phyloP scores from a whole-genome alignment of 805 yeast species.

The Myxozyma mucilagina region DNA sequence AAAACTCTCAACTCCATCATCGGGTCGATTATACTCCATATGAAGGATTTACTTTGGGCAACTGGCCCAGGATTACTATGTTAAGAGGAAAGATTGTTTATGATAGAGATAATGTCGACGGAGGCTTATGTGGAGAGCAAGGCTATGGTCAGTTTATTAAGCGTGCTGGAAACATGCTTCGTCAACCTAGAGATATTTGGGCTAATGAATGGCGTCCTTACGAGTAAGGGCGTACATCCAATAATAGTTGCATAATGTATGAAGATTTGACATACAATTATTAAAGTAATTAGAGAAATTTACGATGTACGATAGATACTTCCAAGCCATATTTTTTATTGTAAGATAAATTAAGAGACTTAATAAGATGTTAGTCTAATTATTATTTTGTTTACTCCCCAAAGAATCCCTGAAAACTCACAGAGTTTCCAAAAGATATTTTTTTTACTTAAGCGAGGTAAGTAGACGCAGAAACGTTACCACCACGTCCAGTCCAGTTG shows the following conservation, averaged over 20 bases:
- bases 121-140: conserved; percentile 28
- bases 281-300: too few species aligned
- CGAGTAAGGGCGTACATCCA: neutral
- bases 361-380: too few species aligned
- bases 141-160: conserved; percentile 30
- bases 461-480: conserved; percentile 93
- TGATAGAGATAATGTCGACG: conserved; percentile 22
- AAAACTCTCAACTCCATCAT: conserved; percentile 34
- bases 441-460: conserved; percentile 68
- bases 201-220: conserved; percentile 28
- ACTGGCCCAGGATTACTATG: conserved; percentile 53
- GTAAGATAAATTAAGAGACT: too few species aligned
- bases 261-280: neutral
- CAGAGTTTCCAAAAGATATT: neutral
- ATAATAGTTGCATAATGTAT: neutral
- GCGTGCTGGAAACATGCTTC: conserved; percentile 25
- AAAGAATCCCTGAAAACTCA: neutral
- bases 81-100: conserved; percentile 36
- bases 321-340: too few species aligned
- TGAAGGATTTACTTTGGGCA: conserved; percentile 45
- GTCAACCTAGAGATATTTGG: conserved; percentile 22
- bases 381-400: neutral
- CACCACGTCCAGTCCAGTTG: conserved; percentile 99
- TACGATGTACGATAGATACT: too few species aligned
- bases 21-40: conserved; percentile 36